Evolutionary conservation across 768 basidiomycete genomes (phyloP).

Genomic region (Hysterangium stoloniferum): DNA sequence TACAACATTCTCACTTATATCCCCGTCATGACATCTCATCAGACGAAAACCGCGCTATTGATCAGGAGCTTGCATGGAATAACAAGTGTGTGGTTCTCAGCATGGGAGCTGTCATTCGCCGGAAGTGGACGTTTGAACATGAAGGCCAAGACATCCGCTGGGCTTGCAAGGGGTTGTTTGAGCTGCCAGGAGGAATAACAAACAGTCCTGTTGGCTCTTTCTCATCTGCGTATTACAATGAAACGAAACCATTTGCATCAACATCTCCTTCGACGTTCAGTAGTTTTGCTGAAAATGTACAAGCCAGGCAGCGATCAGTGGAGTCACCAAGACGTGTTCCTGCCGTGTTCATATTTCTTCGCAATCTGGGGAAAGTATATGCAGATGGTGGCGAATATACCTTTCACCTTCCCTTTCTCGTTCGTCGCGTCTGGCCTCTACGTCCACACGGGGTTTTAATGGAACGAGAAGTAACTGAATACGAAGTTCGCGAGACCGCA

Average conservation of each 20-base stretch:
- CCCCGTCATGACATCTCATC: slow-evolving; percentile 33
- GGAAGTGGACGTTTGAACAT: slow-evolving; percentile 67
- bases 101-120: slow-evolving; percentile 57
- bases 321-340: slow-evolving; percentile 36
- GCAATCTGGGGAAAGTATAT: slow-evolving; percentile 66
- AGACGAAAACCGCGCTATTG: slow-evolving; percentile 34
- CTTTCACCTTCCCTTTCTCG: slow-evolving; percentile 74
- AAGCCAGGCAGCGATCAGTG: slow-evolving; percentile 31
- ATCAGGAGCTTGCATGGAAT: slow-evolving; percentile 68
- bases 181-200: slow-evolving; percentile 36
- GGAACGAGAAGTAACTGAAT: slow-evolving; percentile 62
- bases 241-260: slow-evolving; percentile 19
- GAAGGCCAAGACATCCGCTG: slow-evolving; percentile 70
- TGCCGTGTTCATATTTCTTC: slow-evolving; percentile 70
- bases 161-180: slow-evolving; percentile 71
- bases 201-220: slow-evolving; percentile 16
- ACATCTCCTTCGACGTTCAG: slow-evolving; percentile 43
- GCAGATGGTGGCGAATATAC: slow-evolving; percentile 64
- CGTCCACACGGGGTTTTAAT: slow-evolving; percentile 74
- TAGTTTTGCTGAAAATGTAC: slow-evolving; percentile 34
- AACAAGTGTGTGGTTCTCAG: slow-evolving; percentile 53
- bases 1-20: slow-evolving; percentile 32
- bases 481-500: slow-evolving; percentile 46
- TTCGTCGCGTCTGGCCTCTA: slow-evolving; percentile 71
- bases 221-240: slow-evolving; percentile 18